Base-by-base conservation (phyloP, 371 early-diverging fungal genomes). In the Apophysomyces trapeziformis region DNA sequence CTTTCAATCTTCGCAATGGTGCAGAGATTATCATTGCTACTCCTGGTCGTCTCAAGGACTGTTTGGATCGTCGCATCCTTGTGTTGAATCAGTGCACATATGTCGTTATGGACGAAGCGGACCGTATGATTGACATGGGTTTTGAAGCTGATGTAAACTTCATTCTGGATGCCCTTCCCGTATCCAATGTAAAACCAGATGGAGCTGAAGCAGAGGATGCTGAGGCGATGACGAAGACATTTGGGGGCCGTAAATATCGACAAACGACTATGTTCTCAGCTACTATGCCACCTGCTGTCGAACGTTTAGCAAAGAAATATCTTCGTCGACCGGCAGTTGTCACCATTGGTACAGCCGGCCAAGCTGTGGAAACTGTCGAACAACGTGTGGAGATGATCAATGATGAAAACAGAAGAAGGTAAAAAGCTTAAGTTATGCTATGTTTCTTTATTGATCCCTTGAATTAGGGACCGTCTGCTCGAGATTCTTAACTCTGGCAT, bases 221-320 rank as follows among this genome's bases (percentile, higher is more conserved):
- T n/a, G 60, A 68, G 16, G 77, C 79, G 57, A 78, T 81, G 68
- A 71, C 70, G 45, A 70, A 76, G 13, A 64, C 60, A 26, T 69
- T 77, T 18, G 76, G 74, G 4, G 76, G 72, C 13, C 79, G 80
- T 63, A 87, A 89, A 65, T 93, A 91, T 73, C 89, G 99, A 58
- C 99, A 99, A 77, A 99, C 99, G 1, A 92, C 97, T 66, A 99
- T 99, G 99, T 99, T 99, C 87, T 96, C 96, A 46, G 99, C 99
- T 8, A 99, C 99, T 6, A 99, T 99, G 99, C 99, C 99, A 2
- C 79, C 93, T 8, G 94, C 93, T 8, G 99, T 99, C 4, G 96
- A 96, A 73, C 85, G 94, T 26, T 76, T 99, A 12, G 99, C 99
- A 5, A 92, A 92, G 75, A 89, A 89, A 80, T 93, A 96, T 74